phyloP scores from a whole-genome alignment of 1,284 basidiomycete species.

The Inonotus hispidus region DNA sequence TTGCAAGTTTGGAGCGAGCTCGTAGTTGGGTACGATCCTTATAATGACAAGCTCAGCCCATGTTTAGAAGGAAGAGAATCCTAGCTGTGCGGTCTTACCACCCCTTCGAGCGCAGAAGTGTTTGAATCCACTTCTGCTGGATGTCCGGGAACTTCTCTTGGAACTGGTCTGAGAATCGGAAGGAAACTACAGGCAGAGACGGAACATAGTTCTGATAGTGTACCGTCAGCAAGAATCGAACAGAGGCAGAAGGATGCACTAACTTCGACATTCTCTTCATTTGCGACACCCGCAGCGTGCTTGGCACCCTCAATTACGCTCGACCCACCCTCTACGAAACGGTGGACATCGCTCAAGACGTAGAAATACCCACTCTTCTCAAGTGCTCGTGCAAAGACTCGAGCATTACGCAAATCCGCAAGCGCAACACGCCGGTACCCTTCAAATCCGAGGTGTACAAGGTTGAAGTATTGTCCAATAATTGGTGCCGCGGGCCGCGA shows the following conservation, averaged over 20 bases:
- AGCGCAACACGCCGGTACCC: constrained; percentile 76
- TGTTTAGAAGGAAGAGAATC: not conserved
- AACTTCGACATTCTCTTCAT: constrained; percentile 56
- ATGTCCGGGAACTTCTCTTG: constrained; percentile 64
- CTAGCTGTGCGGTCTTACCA: constrained; percentile 43
- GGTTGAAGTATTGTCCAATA: constrained; percentile 90
- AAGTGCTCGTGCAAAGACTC: constrained; percentile 81
- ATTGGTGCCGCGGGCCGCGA: constrained; percentile 88
- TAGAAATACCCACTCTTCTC: constrained; percentile 77
- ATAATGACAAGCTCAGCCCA: not conserved
- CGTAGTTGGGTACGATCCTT: constrained; percentile 86
- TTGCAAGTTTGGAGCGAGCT: constrained; percentile 67
- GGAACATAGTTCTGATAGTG: constrained; percentile 57
- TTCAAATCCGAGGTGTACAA: constrained; percentile 79
- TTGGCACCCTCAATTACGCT: constrained; percentile 33
- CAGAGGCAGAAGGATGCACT: constrained; percentile 10
- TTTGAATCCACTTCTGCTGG: constrained; percentile 89
- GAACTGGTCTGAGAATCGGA: constrained; percentile 84
- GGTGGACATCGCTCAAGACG: constrained; percentile 70
- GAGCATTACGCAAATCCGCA: constrained; percentile 78
- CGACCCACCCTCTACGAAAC: constrained; percentile 26
- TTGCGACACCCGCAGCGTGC: constrained; percentile 29
- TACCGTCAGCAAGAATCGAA: not conserved
- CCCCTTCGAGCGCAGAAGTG: constrained; percentile 67
- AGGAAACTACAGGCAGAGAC: constrained; percentile 87